Conservation (phyloP, 225 moss, liverwort and hornwort species). For the Ulota crispa region DNA sequence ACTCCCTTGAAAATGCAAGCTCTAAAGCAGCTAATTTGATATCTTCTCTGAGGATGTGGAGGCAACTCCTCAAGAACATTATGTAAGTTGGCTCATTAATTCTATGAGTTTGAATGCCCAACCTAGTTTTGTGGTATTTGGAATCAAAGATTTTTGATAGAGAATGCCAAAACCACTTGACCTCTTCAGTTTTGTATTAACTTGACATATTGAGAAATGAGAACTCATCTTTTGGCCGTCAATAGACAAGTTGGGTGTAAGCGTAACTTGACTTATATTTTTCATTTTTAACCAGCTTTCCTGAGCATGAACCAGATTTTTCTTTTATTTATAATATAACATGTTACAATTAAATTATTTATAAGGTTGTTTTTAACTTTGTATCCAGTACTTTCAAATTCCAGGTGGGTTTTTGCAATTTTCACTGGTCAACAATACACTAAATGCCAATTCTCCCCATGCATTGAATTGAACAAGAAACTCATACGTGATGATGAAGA, state of each 20-base stretch:
- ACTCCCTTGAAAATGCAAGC: too few species aligned
- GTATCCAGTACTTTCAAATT: too few species aligned
- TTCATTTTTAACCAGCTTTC: too few species aligned
- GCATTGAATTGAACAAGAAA: not conserved
- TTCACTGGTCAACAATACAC: too few species aligned
- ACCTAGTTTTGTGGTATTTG: not conserved
- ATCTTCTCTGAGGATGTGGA: not conserved
- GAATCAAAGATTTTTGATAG: not conserved
- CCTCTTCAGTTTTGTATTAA: not conserved
- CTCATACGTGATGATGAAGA: too few species aligned
- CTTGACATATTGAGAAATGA: not conserved
- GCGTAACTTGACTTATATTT: not conserved
- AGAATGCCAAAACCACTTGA: not conserved
- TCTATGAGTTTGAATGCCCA: not conserved
- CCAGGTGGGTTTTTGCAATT: too few species aligned
- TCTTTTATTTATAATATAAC: too few species aligned
- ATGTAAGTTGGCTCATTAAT: not conserved
- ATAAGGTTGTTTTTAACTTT: accelerated
- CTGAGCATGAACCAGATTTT: too few species aligned
- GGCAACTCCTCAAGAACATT: not conserved
- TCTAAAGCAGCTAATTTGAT: too few species aligned
- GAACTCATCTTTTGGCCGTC: not conserved
- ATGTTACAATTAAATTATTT: too few species aligned
- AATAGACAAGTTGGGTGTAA: not conserved
- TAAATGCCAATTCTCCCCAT: too few species aligned